A percentile compares a stretch with the other conserved stretches of the same genome.
Evolutionary conservation across 202 grass and related monocot species (phyloP).

Genomic region (Digitaria exilis): DNA sequence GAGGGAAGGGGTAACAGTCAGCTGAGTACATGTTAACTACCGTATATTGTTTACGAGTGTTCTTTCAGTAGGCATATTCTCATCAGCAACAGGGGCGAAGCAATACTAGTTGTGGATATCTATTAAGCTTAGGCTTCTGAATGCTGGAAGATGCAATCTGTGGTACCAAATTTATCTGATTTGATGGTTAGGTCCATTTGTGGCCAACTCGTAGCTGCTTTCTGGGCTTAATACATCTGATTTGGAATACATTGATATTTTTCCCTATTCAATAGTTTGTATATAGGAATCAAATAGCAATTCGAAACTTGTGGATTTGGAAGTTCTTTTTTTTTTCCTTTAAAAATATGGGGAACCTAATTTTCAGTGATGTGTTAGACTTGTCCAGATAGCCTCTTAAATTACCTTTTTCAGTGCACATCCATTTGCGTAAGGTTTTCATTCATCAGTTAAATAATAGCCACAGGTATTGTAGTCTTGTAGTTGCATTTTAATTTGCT

Average conservation of each 20-base stretch:
- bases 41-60: neutral
- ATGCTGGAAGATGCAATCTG: neutral
- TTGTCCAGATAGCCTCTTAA: neutral
- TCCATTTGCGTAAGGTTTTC: constrained; percentile 13
- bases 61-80: neutral
- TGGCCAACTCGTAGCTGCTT: neutral
- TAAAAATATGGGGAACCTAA: neutral
- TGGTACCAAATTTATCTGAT: neutral
- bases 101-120: neutral
- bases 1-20: neutral
- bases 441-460: neutral
- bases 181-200: constrained; percentile 22
- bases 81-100: neutral
- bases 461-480: neutral
- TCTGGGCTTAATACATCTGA: neutral
- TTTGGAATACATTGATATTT: constrained; percentile 5
- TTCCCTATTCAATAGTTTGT: constrained; percentile 21
- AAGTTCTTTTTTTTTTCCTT: constrained; percentile 7
- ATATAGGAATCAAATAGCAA: constrained; percentile 16
- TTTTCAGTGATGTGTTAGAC: neutral
- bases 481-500: neutral
- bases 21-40: neutral
- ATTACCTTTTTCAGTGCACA: neutral
- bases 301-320: neutral
- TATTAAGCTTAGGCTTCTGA: neutral